phyloP scores from a whole-genome alignment of 129 eudicot genomes.

The Tagetes patula region DNA sequence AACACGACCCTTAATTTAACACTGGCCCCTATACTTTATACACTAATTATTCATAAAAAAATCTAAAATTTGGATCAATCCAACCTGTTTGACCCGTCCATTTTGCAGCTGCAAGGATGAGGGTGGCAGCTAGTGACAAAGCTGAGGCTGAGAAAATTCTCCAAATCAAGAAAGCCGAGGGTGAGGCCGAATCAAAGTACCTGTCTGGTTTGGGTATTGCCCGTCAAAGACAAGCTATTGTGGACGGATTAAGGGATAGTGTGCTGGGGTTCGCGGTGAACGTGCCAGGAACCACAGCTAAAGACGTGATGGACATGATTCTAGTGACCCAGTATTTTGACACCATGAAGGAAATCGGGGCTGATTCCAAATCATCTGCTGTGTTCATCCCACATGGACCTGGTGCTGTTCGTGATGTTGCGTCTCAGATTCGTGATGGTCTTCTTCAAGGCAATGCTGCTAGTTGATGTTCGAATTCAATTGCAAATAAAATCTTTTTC shows the following conservation, averaged over 20 bases:
- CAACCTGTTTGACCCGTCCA: background rate
- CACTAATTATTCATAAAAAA: background rate
- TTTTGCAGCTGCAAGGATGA: conserved; percentile 56
- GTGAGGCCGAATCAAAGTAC: conserved; percentile 67
- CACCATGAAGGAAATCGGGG: conserved; percentile 78
- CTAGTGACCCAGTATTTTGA: conserved; percentile 70
- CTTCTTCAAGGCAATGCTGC: conserved; percentile 46
- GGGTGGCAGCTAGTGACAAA: conserved; percentile 68
- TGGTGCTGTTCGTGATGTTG: conserved; percentile 68
- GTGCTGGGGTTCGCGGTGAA: conserved; percentile 61
- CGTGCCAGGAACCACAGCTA: conserved; percentile 66
- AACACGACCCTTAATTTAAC: background rate
- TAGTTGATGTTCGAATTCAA: background rate
- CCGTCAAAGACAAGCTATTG: conserved; percentile 66
- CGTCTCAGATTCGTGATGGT: conserved; percentile 62
- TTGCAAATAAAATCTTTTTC: background rate
- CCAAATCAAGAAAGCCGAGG: conserved; percentile 73
- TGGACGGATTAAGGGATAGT: conserved; percentile 68
- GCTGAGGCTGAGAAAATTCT: conserved; percentile 69
- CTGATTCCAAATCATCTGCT: conserved; percentile 58
- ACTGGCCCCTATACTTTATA: no score
- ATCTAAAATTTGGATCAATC: background rate
- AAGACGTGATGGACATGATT: conserved; percentile 77
- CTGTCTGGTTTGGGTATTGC: conserved; percentile 66
- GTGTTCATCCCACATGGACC: conserved; percentile 73